phyloP scores from a whole-genome alignment of 495 filamentous ascomycete genomes.

The Bacidia rubella region DNA sequence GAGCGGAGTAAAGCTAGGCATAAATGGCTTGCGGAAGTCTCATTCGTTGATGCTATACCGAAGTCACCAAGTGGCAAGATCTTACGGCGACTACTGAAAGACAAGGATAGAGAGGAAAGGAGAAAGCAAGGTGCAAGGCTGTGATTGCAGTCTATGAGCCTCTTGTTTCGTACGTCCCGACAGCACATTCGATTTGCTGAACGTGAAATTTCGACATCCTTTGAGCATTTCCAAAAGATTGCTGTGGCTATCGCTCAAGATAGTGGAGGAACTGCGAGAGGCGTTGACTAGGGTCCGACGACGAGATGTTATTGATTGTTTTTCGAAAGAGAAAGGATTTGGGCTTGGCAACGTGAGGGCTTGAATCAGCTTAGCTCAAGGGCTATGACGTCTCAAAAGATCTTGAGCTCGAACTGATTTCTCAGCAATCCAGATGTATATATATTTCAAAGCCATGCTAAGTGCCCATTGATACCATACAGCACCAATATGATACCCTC shows the following conservation, averaged over 20 bases:
- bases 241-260: too few relatives aligned
- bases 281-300: too few relatives aligned
- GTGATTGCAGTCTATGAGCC: slow-evolving; percentile 18
- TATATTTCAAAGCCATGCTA: too few relatives aligned
- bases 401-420: background rate
- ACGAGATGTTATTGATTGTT: too few relatives aligned
- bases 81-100: slow-evolving; percentile 62
- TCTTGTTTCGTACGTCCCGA: too few relatives aligned
- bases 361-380: background rate
- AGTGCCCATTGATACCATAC: too few relatives aligned
- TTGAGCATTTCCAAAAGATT: too few relatives aligned
- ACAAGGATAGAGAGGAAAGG: slow-evolving; percentile 60
- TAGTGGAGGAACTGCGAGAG: too few relatives aligned
- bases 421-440: too few relatives aligned
- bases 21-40: slow-evolving; percentile 52
- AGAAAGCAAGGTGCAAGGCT: slow-evolving; percentile 47
- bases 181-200: too few relatives aligned
- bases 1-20: slow-evolving; percentile 72
- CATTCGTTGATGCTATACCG: slow-evolving; percentile 47
- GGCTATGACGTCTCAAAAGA: background rate
- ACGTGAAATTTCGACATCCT: too few relatives aligned
- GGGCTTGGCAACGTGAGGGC: background rate
- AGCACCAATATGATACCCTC: slow-evolving; percentile 24
- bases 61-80: slow-evolving; percentile 95
- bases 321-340: background rate